Percentiles rank a stretch among this genome's conserved stretches.
Conservation (phyloP, 768 basidiomycete genomes). For the Amanita fuliginea region DNA sequence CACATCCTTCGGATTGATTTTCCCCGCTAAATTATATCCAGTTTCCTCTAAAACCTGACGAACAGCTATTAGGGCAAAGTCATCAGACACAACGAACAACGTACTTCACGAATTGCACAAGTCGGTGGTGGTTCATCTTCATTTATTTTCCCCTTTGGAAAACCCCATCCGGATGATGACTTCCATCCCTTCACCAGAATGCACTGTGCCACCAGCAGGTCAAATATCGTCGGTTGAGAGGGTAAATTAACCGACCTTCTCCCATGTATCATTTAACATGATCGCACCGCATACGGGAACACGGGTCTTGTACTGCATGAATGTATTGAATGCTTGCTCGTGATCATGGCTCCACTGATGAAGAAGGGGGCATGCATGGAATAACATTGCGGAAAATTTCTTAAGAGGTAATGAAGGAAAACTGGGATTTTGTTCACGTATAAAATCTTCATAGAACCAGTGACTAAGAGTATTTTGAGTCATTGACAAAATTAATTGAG, state of each 20-base stretch:
- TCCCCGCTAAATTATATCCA: conserved; percentile 76
- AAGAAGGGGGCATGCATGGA: conserved; percentile 74
- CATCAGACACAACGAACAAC: conserved; percentile 12
- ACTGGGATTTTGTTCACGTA: conserved; percentile 81
- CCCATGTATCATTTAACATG: conserved; percentile 84
- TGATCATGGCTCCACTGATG: conserved; percentile 79
- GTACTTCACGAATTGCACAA: conserved; percentile 89
- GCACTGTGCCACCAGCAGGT: conserved; percentile 39
- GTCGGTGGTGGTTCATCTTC: conserved; percentile 73
- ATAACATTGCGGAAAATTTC: conserved; percentile 87
- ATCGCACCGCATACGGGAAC: conserved; percentile 98
- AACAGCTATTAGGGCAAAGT: conserved; percentile 8
- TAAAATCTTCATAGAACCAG: conserved; percentile 99
- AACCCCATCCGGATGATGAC: conserved; percentile 94
- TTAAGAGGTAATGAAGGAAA: conserved; percentile 85
- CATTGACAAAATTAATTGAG: conserved; percentile 3
- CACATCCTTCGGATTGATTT: conserved; percentile 53
- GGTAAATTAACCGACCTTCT: conserved; percentile 54
- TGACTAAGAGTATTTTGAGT: conserved; percentile 44
- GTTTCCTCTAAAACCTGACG: conserved; percentile 91
- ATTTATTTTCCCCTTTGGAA: conserved; percentile 99
- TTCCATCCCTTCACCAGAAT: conserved; percentile 99
- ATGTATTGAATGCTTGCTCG: conserved; percentile 76
- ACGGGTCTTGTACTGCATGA: conserved; percentile 93
- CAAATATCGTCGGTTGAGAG: not conserved